Evolutionary conservation across 2,329 filamentous ascomycete species (phyloP).

Genomic region (Curvularia eragrostidis): DNA sequence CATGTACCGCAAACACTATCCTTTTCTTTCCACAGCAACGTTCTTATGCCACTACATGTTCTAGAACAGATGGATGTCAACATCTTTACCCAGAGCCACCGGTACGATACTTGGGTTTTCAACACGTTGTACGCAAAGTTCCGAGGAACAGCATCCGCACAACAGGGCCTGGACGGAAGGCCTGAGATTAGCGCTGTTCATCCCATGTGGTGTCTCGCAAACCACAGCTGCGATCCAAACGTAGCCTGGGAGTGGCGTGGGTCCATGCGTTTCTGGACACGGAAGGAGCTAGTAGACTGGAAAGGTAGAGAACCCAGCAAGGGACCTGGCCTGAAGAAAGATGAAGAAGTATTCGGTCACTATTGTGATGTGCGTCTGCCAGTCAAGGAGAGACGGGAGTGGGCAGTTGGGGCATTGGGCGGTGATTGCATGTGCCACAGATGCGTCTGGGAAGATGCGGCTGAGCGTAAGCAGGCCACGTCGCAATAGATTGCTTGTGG

Average conservation of each 20-base stretch:
- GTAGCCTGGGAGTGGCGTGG: conserved; percentile 94
- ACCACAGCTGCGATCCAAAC: conserved; percentile 95
- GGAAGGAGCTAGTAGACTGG: conserved; percentile 64
- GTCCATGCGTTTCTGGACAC: conserved; percentile 72
- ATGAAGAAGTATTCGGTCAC: conserved; percentile 89
- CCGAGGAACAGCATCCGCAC: conserved; percentile 84
- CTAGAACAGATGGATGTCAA: conserved; percentile 86
- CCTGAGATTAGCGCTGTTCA: conserved; percentile 94
- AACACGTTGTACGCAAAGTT: conserved; percentile 95
- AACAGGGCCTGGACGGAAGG: conserved; percentile 72
- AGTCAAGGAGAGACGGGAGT: conserved; percentile 83
- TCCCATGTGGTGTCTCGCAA: conserved; percentile 94
- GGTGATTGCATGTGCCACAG: conserved; percentile 87
- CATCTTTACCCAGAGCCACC: conserved; percentile 64
- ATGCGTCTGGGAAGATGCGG: conserved; percentile 72
- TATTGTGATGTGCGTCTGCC: conserved; percentile 86
- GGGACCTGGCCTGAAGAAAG: conserved; percentile 70
- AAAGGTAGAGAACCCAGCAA: conserved; percentile 40
- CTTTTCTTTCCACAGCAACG: conserved; percentile 78
- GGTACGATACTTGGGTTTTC: conserved; percentile 80
- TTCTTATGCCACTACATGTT: conserved; percentile 76
- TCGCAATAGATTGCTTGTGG: neutral
- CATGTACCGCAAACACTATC: conserved; percentile 66
- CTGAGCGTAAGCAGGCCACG: conserved; percentile 7
- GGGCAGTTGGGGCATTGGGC: conserved; percentile 85